A percentile compares a stretch with the other conserved stretches of the same genome.
phyloP scores from a whole-genome alignment of 2,329 filamentous ascomycete species.

The Aaosphaeria arxii region DNA sequence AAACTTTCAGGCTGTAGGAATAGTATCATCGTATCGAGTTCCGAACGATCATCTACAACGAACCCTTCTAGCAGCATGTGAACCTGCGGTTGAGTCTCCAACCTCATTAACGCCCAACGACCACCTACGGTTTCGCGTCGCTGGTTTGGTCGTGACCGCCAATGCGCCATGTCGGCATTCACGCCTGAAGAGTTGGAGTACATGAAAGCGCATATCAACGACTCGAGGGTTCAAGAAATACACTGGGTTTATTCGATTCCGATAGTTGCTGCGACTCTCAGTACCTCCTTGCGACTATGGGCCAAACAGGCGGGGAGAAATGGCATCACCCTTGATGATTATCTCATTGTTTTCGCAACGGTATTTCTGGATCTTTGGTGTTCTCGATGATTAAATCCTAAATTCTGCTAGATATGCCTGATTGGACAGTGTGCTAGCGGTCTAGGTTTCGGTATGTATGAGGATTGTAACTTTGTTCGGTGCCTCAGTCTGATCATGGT shows the following conservation, averaged over 20 bases:
- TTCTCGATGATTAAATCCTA: background rate
- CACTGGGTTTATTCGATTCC: slow-evolving; percentile 30
- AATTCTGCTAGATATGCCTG: slow-evolving; percentile 20
- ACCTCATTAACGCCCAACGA: too few species aligned
- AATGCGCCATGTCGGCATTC: slow-evolving; percentile 21
- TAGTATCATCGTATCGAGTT: too few species aligned
- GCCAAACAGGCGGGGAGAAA: slow-evolving; percentile 28
- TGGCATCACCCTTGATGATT: slow-evolving; percentile 32
- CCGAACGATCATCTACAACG: too few species aligned
- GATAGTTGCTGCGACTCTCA: slow-evolving; percentile 22
- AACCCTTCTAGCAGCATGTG: too few species aligned
- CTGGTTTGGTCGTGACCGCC: background rate
- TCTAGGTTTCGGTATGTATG: slow-evolving; percentile 21
- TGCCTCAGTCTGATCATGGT: background rate
- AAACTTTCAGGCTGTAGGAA: too few species aligned
- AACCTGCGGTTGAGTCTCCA: too few species aligned
- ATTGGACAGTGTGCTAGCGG: slow-evolving; percentile 27
- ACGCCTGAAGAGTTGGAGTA: slow-evolving; percentile 27
- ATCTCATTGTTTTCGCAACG: slow-evolving; percentile 27
- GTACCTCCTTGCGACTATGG: slow-evolving; percentile 24
- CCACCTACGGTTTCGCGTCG: too few species aligned
- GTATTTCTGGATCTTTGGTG: slow-evolving; percentile 10
- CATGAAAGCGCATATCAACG: slow-evolving; percentile 23
- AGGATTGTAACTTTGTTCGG: too few species aligned
- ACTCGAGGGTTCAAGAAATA: slow-evolving; percentile 27